Evolutionary conservation across 1,139 yeast genomes (phyloP), one percentile per base, ranked within the genome.

Genomic region (Ogataea hybrid): DNA sequence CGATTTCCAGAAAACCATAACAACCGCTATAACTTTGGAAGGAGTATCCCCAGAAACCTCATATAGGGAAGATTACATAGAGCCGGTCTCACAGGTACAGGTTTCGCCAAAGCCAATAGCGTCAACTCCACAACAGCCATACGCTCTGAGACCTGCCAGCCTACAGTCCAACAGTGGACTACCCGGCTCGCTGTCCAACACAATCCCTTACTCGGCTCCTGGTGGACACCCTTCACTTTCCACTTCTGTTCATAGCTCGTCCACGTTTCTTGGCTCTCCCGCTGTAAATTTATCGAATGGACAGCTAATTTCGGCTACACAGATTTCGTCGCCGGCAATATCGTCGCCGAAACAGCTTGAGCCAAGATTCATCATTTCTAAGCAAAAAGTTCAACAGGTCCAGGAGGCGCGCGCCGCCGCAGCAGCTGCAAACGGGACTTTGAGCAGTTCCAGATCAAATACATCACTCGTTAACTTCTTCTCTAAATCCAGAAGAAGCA

Each of bases 201-300:
- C 86, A 10, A 83, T 84, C 40, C 92, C 92, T 0, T 84, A 81
- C 59, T 71, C 83, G 6, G 89, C 82, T 2, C 92, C 92, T 1
- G 84, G 84, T 10, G 80, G 81, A 4, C 65, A 74, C 39, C 41
- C 51, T 27, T 43, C 52, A 5, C 28, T 44, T 1, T 41, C 51
- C 15, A 18, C 37, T 2, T 33, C 42, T 8, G 23, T 29, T 6
- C 31, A 38, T 27, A 39, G 44, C 6, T 41, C 52, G 9, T 41
- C 58, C 2, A 40, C 44, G 11, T 17, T 54, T 3, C 41, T 43
- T 4, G 47, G 46, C 7, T 48, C 44, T 17, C 34, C 42, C 0
- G 28, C 43, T 36, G 81, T 81, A 23, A 73, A 73, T 50, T 62
- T 75, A 36, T 71, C 80, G 12, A 78, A 79, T 56, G 84, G 84